Evolutionary conservation across 225 moss, liverwort and hornwort genomes (phyloP).

Genomic region (Marchantia paleacea): DNA sequence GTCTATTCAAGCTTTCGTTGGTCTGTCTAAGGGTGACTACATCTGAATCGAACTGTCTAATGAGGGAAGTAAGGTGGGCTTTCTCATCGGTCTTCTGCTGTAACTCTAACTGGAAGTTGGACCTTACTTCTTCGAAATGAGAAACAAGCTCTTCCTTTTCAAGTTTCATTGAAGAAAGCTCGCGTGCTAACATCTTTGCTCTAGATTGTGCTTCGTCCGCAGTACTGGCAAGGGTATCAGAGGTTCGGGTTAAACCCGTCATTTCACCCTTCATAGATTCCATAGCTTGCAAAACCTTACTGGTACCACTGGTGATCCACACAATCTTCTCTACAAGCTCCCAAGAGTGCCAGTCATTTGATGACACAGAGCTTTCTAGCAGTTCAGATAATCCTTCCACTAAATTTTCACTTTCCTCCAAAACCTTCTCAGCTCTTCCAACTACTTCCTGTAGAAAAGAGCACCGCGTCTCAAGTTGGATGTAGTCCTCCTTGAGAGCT

Average conservation of each 20-base stretch:
- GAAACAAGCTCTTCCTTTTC: constrained; percentile 34
- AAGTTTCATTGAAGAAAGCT: constrained; percentile 24
- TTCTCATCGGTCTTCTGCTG: constrained; percentile 33
- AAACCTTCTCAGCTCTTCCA: constrained; percentile 23
- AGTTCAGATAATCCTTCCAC: constrained; percentile 22
- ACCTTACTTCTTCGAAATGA: constrained; percentile 15
- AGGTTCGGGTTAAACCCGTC: background rate
- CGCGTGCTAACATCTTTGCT: constrained; percentile 11
- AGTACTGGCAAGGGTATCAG: background rate
- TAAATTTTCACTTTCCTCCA: constrained; percentile 29
- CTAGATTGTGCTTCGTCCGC: constrained; percentile 18
- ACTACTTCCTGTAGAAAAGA: constrained; percentile 29
- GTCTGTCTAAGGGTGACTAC: constrained; percentile 8
- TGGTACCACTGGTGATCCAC: constrained; percentile 27
- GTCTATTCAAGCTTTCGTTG: constrained; percentile 26
- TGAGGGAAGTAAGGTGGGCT: constrained; percentile 30
- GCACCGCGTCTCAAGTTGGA: constrained; percentile 34
- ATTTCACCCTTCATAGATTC: constrained; percentile 11
- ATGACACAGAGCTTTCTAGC: constrained; percentile 6
- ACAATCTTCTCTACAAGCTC: constrained; percentile 29
- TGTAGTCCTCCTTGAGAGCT: constrained; percentile 25
- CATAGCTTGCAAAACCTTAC: constrained; percentile 24
- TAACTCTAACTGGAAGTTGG: constrained; percentile 21
- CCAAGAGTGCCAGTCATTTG: constrained; percentile 29
- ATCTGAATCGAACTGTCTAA: constrained; percentile 34